Evolutionary conservation across 257 asterid genomes (phyloP).

Genomic region (Anisodus acutangulus): DNA sequence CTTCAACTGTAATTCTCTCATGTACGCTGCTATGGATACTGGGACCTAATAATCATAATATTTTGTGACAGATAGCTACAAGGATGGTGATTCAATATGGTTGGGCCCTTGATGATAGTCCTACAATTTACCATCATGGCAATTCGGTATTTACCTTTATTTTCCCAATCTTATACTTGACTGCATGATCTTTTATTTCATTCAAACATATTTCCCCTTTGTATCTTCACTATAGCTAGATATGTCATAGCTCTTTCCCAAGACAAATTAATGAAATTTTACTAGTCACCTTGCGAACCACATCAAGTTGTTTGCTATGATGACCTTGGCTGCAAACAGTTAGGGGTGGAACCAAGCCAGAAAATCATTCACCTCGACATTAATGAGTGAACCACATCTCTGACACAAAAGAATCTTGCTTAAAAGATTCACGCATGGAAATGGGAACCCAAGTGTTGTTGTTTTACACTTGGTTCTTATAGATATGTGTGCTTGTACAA

Average conservation of each 20-base stretch:
- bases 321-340: conserved; percentile 22
- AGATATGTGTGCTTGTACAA: conserved; percentile 1
- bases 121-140: conserved; percentile 80
- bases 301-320: conserved; percentile 13
- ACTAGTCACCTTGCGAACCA: neutral
- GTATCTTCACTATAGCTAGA: conserved; percentile 20
- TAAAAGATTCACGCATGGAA: neutral
- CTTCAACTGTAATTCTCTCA: conserved; percentile 18
- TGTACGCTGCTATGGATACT: conserved; percentile 28
- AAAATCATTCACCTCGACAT: neutral
- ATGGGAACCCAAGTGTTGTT: conserved; percentile 6
- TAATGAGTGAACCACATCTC: conserved; percentile 20
- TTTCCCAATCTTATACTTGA: neutral
- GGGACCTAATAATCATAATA: conserved; percentile 31
- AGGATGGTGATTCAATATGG: conserved; percentile 93
- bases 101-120: conserved; percentile 96
- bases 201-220: neutral
- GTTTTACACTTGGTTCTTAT: neutral
- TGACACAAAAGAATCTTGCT: neutral
- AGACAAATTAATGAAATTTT: neutral
- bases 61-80: conserved; percentile 80
- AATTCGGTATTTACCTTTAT: conserved; percentile 31
- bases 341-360: conserved; percentile 21
- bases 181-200: neutral
- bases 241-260: conserved; percentile 14